Evolutionary conservation across 2,329 filamentous ascomycete species (phyloP).

Genomic region (Colletotrichum sp.): DNA sequence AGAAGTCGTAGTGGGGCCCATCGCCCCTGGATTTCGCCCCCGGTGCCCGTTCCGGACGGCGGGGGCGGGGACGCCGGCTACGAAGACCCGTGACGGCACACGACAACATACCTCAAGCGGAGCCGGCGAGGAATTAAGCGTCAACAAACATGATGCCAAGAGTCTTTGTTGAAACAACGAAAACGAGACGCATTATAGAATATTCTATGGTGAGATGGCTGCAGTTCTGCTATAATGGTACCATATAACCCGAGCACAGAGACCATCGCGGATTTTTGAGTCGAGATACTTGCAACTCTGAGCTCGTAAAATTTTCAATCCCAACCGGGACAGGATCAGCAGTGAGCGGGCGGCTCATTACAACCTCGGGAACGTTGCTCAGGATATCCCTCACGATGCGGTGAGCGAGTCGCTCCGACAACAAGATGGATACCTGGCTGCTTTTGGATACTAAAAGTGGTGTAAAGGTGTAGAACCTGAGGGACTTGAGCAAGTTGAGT

Average conservation of each 20-base stretch:
- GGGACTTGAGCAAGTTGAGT: neutral
- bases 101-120: neutral
- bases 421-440: neutral
- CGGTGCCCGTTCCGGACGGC: neutral
- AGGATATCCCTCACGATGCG: neutral
- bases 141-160: neutral
- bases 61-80: neutral
- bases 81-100: neutral
- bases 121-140: neutral
- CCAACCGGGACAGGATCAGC: neutral
- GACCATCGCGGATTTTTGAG: neutral
- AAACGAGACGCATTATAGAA: neutral
- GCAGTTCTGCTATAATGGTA: rapidly evolving
- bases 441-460: neutral
- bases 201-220: rapidly evolving
- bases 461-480: rapidly evolving
- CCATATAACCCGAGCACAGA: neutral
- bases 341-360: neutral
- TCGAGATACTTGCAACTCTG: neutral
- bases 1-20: neutral
- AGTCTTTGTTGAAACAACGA: neutral
- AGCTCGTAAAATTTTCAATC: neutral
- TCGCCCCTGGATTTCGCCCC: neutral
- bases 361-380: neutral
- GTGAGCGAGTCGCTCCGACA: neutral